A percentile compares a stretch with the other conserved stretches of the same genome.
Evolutionary conservation across 2,329 filamentous ascomycete genomes (phyloP).

Genomic region (Basipetospora chlamydospora): DNA sequence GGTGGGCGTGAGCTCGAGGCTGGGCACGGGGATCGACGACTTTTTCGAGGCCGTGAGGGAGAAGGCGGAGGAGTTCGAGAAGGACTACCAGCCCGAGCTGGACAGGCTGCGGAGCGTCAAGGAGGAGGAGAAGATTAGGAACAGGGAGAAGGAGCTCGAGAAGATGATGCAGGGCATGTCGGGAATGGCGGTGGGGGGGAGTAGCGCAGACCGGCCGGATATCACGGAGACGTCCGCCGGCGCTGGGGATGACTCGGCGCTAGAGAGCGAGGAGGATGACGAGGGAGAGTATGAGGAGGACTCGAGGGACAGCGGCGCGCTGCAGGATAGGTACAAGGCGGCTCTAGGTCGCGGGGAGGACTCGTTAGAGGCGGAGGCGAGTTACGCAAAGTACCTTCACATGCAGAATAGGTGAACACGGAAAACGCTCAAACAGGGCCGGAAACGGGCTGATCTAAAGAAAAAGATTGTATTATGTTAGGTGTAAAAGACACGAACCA

Average conservation of each 20-base stretch:
- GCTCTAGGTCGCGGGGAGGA: slow-evolving; percentile 49
- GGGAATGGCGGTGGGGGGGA: slow-evolving; percentile 22
- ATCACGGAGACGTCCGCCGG: slow-evolving; percentile 16
- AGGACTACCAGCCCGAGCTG: slow-evolving; percentile 84
- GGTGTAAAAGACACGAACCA: too few species aligned
- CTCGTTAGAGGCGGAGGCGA: slow-evolving; percentile 38
- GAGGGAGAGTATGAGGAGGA: slow-evolving; percentile 46
- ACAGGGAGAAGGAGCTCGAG: slow-evolving; percentile 68
- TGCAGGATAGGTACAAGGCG: slow-evolving; percentile 63
- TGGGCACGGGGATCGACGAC: slow-evolving; percentile 78
- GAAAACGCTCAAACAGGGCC: too few species aligned
- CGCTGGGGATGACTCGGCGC: slow-evolving; percentile 28
- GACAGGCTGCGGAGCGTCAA: slow-evolving; percentile 63
- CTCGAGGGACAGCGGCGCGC: slow-evolving; percentile 45
- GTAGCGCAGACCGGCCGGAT: slow-evolving; percentile 12
- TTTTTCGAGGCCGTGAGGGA: slow-evolving; percentile 83
- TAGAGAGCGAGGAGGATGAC: slow-evolving; percentile 38
- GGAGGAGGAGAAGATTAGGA: slow-evolving; percentile 56
- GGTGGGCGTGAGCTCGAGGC: slow-evolving; percentile 85
- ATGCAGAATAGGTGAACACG: slow-evolving; percentile 22
- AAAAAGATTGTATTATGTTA: too few species aligned
- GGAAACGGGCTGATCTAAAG: too few species aligned
- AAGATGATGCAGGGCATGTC: slow-evolving; percentile 92
- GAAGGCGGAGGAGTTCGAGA: slow-evolving; percentile 77
- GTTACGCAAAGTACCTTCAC: slow-evolving; percentile 46